A percentile compares a stretch with the other conserved stretches of the same genome.
Evolutionary conservation across 441 rosid species (phyloP).

Genomic region (Pelargonium myrrhifolium): DNA sequence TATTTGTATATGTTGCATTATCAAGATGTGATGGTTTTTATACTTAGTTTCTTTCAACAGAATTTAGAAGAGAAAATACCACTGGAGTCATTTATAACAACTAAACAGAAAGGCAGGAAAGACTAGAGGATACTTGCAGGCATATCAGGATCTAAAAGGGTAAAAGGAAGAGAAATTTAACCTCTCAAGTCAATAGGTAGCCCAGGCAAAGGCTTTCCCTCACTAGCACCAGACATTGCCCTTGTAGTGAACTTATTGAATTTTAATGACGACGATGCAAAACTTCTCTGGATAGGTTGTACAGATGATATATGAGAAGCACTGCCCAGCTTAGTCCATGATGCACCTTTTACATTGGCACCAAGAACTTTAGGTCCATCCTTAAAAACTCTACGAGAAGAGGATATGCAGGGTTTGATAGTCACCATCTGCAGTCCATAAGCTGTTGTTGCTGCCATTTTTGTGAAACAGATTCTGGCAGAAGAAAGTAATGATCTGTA

Average conservation of each 20-base stretch:
- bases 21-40: too few relatives aligned
- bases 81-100: too few relatives aligned
- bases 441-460: slow-evolving; percentile 56
- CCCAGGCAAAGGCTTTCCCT: slow-evolving; percentile 42
- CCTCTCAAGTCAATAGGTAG: slow-evolving; percentile 83
- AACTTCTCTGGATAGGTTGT: slow-evolving; percentile 30
- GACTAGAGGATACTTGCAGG: not conserved
- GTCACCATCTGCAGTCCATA: slow-evolving; percentile 54
- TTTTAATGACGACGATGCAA: slow-evolving; percentile 30
- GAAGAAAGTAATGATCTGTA: slow-evolving; percentile 23
- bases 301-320: slow-evolving; percentile 38
- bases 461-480: slow-evolving; percentile 19
- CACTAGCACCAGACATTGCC: slow-evolving; percentile 56
- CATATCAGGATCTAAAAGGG: not conserved
- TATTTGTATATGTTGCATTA: too few relatives aligned
- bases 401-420: slow-evolving; percentile 42
- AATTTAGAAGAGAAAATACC: too few relatives aligned
- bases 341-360: slow-evolving; percentile 31
- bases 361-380: slow-evolving; percentile 36
- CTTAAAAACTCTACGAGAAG: slow-evolving; percentile 35
- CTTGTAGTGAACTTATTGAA: slow-evolving; percentile 33
- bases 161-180: slow-evolving; percentile 8
- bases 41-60: too few relatives aligned
- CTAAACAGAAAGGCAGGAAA: not conserved
- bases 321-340: slow-evolving; percentile 45